A percentile compares a stretch with the other conserved stretches of the same genome.
phyloP scores from a whole-genome alignment of 1,284 basidiomycete species.

The Cutaneotrichosporon sp. region DNA sequence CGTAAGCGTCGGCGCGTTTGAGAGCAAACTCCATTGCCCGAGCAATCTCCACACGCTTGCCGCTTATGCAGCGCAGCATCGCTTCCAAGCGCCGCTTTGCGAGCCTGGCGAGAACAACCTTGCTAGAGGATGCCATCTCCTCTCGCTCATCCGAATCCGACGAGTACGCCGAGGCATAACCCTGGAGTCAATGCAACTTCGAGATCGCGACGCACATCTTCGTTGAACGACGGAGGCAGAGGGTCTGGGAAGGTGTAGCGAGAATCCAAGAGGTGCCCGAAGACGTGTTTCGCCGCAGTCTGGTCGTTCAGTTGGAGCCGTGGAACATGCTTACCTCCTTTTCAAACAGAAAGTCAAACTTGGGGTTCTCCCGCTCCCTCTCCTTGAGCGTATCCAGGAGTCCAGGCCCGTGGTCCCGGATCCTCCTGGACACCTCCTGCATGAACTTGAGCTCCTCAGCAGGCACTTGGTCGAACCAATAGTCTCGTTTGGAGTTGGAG shows the following conservation, averaged over 20 bases:
- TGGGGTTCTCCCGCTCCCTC: constrained; percentile 75
- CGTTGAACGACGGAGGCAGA: constrained; percentile 71
- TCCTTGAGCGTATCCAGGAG: constrained; percentile 76
- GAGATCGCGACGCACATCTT: constrained; percentile 63
- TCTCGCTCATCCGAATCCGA: constrained; percentile 94
- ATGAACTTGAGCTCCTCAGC: constrained; percentile 78
- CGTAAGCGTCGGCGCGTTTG: constrained; percentile 89
- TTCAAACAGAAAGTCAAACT: constrained; percentile 75
- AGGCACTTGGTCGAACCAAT: constrained; percentile 60
- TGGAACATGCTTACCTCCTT: constrained; percentile 59
- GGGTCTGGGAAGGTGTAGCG: constrained; percentile 58
- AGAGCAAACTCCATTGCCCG: constrained; percentile 94
- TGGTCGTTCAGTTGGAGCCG: neutral
- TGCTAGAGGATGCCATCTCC: constrained; percentile 73
- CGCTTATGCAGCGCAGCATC: constrained; percentile 82
- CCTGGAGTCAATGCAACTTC: constrained; percentile 58
- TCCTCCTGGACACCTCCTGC: constrained; percentile 77
- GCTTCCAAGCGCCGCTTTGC: constrained; percentile 81
- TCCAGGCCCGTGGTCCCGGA: constrained; percentile 73
- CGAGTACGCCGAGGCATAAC: constrained; percentile 87
- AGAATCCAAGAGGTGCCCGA: constrained; percentile 70
- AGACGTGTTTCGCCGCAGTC: constrained; percentile 64
- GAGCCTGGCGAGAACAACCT: constrained; percentile 71
- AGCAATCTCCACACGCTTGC: constrained; percentile 85
- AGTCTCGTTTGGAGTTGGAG: neutral